Base-by-base conservation (phyloP, 495 filamentous ascomycete species). In the Penicillium pulvis region DNA sequence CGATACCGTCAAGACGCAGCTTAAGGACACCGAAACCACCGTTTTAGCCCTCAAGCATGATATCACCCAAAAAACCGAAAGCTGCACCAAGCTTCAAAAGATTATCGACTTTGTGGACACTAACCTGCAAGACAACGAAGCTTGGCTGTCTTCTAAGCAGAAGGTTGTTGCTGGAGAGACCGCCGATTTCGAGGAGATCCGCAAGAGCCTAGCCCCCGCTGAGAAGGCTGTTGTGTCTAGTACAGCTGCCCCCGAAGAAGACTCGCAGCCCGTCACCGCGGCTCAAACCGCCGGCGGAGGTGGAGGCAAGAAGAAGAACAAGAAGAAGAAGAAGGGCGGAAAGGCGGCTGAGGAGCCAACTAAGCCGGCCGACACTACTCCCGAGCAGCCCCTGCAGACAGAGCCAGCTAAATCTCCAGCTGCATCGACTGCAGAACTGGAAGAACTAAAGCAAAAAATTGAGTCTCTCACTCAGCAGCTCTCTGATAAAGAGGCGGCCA, bases 251-350 rank as follows among this genome's bases (percentile, higher is more conserved):
- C 59, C 48, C 1, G 53, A 69, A n/a, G 65, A 66, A 14, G 57
- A 66, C 19, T 57, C 55, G 11, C 63, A 64, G 26, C 43, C 71
- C 24, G 57, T 68, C 28, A 67, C 64, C 20, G 58, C 68, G 3
- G n/a, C 61, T 39, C 46, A 61, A 51, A 39, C 61, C 60, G 55
- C 51, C 36, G 35, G 63, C 51, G 62, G 64, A 28, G 51, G 50
- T 6, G 67, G 56, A 6, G 66, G 63, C 3, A 91, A 88, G 70
- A 94, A 92, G 78, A 96, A 90, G 67, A 94, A 90, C 48, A 90
- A 87, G 51, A 94, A 93, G 70, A 96, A 93, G 80, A 96, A 94
- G 81, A 96, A 91, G 80, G 86, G 84, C 41, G 84, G 80, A 16
- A 86, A 83, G 51, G 78, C 71, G 46, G 53, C 70, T 6, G 66